Evolutionary conservation across 805 yeast genomes (phyloP).

Genomic region (Brettanomyces bruxellensis): DNA sequence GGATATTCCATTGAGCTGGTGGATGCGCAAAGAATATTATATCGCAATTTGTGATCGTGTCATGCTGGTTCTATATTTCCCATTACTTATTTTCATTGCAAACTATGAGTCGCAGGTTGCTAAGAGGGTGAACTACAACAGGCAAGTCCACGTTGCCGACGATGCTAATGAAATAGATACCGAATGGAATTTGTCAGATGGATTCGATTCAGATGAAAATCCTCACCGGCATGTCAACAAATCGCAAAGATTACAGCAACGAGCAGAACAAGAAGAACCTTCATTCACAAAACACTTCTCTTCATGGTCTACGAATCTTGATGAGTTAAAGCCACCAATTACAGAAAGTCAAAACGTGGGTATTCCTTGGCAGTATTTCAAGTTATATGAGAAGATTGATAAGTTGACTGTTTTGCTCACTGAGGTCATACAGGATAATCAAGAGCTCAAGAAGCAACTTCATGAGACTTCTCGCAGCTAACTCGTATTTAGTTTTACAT

Average conservation of each 20-base stretch:
- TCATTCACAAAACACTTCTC: constrained; percentile 44
- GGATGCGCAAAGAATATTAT: constrained; percentile 24
- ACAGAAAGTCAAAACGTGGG: constrained; percentile 44
- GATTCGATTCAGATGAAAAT: constrained; percentile 36
- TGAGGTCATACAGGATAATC: constrained; percentile 23
- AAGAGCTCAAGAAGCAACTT: constrained; percentile 9
- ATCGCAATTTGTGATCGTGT: constrained; percentile 39
- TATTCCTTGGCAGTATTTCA: constrained; percentile 56
- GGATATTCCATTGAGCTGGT: constrained; percentile 34
- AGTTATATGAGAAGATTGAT: constrained; percentile 44
- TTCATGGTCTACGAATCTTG: constrained; percentile 44
- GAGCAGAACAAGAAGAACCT: constrained; percentile 64
- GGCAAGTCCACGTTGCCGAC: constrained; percentile 54
- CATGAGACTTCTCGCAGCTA: background rate
- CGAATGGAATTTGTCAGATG: constrained; percentile 81
- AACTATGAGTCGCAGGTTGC: constrained; percentile 59
- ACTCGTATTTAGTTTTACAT: too few relatives aligned
- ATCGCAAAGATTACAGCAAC: constrained; percentile 39
- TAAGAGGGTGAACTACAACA: constrained; percentile 60
- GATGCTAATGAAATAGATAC: constrained; percentile 73
- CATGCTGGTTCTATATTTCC: constrained; percentile 62
- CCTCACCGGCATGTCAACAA: constrained; percentile 21
- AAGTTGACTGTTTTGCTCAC: constrained; percentile 32
- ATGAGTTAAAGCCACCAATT: constrained; percentile 49
- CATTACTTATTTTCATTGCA: constrained; percentile 53